Evolutionary conservation across 495 filamentous ascomycete genomes (phyloP).

Genomic region (Daldinia childiae): DNA sequence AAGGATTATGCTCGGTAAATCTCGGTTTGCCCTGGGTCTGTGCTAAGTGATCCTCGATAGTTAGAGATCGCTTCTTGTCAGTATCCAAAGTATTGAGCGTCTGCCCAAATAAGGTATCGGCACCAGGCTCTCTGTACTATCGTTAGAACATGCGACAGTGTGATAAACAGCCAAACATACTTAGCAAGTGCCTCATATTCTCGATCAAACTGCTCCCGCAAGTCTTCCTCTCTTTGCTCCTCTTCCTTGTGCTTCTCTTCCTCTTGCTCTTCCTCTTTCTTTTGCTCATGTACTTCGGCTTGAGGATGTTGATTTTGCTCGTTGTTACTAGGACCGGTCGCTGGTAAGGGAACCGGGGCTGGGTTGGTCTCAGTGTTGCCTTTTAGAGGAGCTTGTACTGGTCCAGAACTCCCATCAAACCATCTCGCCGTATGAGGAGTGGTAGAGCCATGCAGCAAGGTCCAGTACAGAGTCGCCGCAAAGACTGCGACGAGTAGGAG

Average conservation of each 20-base stretch:
- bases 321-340: constrained; percentile 4
- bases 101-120: constrained; percentile 57
- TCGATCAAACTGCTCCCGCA: constrained; percentile 52
- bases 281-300: neutral
- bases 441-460: constrained; percentile 39
- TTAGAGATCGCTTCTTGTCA: constrained; percentile 38
- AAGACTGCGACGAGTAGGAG: constrained; percentile 43
- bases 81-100: constrained; percentile 55
- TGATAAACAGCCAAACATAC: constrained; percentile 43
- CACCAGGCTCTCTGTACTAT: constrained; percentile 40
- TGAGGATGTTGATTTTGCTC: constrained; percentile 16
- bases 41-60: constrained; percentile 43
- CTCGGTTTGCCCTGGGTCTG: constrained; percentile 29
- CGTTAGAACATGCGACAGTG: constrained; percentile 15
- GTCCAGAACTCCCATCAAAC: constrained; percentile 22
- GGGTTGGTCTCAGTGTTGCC: constrained; percentile 5
- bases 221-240: constrained; percentile 37
- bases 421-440: constrained; percentile 20
- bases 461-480: constrained; percentile 46
- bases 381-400: constrained; percentile 23
- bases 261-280: constrained; percentile 39
- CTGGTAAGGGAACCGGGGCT: constrained; percentile 4
- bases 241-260: constrained; percentile 46
- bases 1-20: constrained; percentile 47
- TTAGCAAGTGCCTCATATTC: constrained; percentile 51